Conservation (phyloP, 805 yeast species). For the Brettanomyces custersianus region DNA sequence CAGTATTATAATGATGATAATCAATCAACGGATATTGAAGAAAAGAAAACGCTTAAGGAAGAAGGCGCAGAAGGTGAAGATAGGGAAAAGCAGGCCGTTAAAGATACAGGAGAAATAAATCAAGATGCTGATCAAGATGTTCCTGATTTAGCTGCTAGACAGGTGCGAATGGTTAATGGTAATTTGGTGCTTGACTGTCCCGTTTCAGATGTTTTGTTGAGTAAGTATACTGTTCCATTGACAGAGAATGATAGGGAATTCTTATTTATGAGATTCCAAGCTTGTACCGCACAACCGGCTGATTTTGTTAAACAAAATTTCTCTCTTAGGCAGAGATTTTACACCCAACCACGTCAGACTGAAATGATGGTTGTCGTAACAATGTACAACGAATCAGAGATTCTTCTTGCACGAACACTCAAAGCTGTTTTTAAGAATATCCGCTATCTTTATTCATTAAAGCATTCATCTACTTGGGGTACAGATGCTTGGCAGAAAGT, state of each 20-base stretch:
- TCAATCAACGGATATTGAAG: conserved; percentile 1
- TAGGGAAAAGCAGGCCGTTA: too few species aligned
- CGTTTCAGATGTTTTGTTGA: conserved; percentile 59
- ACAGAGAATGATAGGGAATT: conserved; percentile 48
- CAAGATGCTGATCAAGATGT: conserved; percentile 1
- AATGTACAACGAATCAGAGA: conserved; percentile 84
- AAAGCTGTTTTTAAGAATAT: conserved; percentile 89
- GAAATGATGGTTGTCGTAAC: conserved; percentile 83
- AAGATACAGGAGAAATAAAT: conserved; percentile 1
- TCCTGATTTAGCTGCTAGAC: conserved; percentile 20
- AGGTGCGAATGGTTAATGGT: conserved; percentile 56
- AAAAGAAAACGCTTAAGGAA: neutral
- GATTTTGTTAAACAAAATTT: conserved; percentile 54
- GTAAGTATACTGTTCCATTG: conserved; percentile 37
- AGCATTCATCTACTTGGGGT: conserved; percentile 78
- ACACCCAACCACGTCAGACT: conserved; percentile 68
- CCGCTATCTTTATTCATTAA: conserved; percentile 57
- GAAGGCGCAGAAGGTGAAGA: conserved; percentile 6
- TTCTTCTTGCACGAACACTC: conserved; percentile 72
- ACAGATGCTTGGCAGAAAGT: conserved; percentile 90
- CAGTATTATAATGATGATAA: conserved; percentile 14
- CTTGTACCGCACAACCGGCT: conserved; percentile 86
- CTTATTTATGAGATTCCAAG: conserved; percentile 85
- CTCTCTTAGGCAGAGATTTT: conserved; percentile 76
- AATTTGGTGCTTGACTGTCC: conserved; percentile 86